Base-by-base conservation (phyloP, 2,329 filamentous ascomycete genomes). In the Chaetothyriales sp. region DNA sequence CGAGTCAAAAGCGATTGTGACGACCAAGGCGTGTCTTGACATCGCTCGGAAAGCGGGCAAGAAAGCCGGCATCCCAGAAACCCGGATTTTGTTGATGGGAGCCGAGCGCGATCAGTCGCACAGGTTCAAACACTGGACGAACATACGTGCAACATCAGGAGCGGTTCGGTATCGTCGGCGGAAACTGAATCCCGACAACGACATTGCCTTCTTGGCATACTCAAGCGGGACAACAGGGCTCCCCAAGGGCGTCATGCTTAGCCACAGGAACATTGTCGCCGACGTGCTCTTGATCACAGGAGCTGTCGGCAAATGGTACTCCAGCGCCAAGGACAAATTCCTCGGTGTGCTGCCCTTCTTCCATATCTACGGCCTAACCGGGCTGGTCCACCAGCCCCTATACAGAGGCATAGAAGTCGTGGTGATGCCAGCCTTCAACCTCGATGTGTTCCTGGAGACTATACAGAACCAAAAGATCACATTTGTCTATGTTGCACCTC, bases 161-260 rank as follows among this genome's bases (percentile, higher is more conserved):
- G 73, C 77, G 0, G 72, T 74, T 2, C 73, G 78, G 57, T 80
- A 77, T 61, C 74, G 79, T 18, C 77, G 77, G 51, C 72, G 80
- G 4, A 81, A 77, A 61, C 68, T 88, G 51, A 73, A 85, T 50
- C 79, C 86, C 0, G 74, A 76, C 47, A 82, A 81, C 53, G 88
- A 95, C 63, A 66, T 92, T 18, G 84, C 87, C 0, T 94, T 92
- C 63, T 69, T 95, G 54, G 87, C 94, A 0, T 95, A 94, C 67
- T 88, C 83, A 49, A 89, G 84, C 4, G 90, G 90, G 4, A 97
- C 90, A 0, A 95, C 90, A 0, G 90, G 90, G 1, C 71, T 89
- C 47, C 89, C 90, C 0, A 97, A 97, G 68, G 90, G 89, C 10
- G 90, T 95, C 15, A 86, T 88, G 78, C 73, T 95, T 33, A 85